These are phyloP conservation scores for Scutellaria minor DNA, from an alignment of 257 asterid genomes.

Conservation along the genomic window DNA sequence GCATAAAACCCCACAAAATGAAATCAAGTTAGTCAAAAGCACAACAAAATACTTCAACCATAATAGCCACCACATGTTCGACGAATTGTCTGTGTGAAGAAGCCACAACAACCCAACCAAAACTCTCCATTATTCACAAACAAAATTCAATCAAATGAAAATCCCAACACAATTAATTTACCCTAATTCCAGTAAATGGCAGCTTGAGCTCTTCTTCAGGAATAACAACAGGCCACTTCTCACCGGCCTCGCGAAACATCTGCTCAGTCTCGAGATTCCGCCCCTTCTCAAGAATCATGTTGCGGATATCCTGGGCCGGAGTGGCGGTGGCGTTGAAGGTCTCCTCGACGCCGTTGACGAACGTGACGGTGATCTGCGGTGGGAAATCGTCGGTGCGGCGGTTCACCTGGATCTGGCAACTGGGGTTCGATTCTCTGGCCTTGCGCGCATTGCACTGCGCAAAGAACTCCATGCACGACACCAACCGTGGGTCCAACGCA, in stretches of 20 bases:
- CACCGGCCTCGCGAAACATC: slow-evolving; percentile 92
- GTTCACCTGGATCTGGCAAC: slow-evolving; percentile 86
- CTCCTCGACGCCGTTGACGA: slow-evolving; percentile 85
- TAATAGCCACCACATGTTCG: slow-evolving; percentile 36
- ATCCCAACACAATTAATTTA: slow-evolving; percentile 7
- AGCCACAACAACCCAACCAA: background rate
- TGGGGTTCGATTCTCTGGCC: slow-evolving; percentile 88
- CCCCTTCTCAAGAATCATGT: slow-evolving; percentile 89
- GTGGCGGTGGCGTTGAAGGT: slow-evolving; percentile 83
- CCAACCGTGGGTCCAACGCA: slow-evolving; percentile 83
- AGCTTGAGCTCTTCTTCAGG: slow-evolving; percentile 70
- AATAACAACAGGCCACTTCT: slow-evolving; percentile 89
- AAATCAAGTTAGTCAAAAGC: background rate
- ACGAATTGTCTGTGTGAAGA: slow-evolving; percentile 42
- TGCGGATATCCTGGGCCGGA: slow-evolving; percentile 80
- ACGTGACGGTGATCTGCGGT: slow-evolving; percentile 87
- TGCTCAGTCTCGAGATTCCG: slow-evolving; percentile 85
- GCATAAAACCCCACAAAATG: background rate
- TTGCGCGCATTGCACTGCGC: slow-evolving; percentile 93
- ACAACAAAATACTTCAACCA: background rate
- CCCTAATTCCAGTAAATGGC: slow-evolving; percentile 81
- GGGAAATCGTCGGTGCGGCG: slow-evolving; percentile 94
- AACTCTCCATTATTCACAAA: background rate
- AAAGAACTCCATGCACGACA: slow-evolving; percentile 91
- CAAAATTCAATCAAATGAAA: background rate